phyloP scores from a whole-genome alignment of 805 yeast species.

The Saturnispora bothae region DNA sequence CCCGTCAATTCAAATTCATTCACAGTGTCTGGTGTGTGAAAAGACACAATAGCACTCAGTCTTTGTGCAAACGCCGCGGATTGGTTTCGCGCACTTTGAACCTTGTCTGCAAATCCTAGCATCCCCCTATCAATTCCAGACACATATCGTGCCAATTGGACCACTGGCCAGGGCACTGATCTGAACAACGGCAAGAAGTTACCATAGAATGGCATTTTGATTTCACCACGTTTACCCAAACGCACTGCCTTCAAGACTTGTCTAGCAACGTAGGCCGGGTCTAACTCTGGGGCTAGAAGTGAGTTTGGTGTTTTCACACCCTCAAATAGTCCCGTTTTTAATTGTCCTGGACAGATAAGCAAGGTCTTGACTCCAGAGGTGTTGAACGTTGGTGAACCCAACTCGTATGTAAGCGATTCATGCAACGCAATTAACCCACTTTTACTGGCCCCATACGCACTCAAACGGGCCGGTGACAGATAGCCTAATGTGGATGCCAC shows the following conservation, averaged over 20 bases:
- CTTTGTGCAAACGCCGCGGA: slow-evolving; percentile 7
- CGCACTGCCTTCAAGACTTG: slow-evolving; percentile 45
- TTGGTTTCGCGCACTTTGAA: slow-evolving; percentile 1
- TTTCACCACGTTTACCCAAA: slow-evolving; percentile 55
- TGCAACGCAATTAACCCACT: slow-evolving; percentile 80
- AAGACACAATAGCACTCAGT: slow-evolving; percentile 3
- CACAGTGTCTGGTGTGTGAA: neutral
- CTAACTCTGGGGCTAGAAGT: slow-evolving; percentile 72
- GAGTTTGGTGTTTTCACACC: slow-evolving; percentile 66
- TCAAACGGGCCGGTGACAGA: slow-evolving; percentile 69
- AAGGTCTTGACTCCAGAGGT: slow-evolving; percentile 55
- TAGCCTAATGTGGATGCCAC: slow-evolving; percentile 80
- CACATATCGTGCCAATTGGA: slow-evolving; percentile 39
- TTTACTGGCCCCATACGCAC: slow-evolving; percentile 84
- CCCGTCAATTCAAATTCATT: too few relatives aligned
- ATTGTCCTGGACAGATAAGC: slow-evolving; percentile 80
- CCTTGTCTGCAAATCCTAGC: slow-evolving; percentile 23
- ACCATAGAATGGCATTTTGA: slow-evolving; percentile 69
- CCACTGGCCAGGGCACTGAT: slow-evolving; percentile 62
- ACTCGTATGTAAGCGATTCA: slow-evolving; percentile 65
- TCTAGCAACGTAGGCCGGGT: slow-evolving; percentile 55
- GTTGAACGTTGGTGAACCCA: slow-evolving; percentile 41
- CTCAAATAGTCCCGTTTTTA: slow-evolving; percentile 63
- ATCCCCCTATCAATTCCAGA: slow-evolving; percentile 58
- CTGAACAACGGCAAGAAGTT: slow-evolving; percentile 62